Base-by-base conservation (phyloP, 176 grass and related monocot species). In the Pontederia paniculata region DNA sequence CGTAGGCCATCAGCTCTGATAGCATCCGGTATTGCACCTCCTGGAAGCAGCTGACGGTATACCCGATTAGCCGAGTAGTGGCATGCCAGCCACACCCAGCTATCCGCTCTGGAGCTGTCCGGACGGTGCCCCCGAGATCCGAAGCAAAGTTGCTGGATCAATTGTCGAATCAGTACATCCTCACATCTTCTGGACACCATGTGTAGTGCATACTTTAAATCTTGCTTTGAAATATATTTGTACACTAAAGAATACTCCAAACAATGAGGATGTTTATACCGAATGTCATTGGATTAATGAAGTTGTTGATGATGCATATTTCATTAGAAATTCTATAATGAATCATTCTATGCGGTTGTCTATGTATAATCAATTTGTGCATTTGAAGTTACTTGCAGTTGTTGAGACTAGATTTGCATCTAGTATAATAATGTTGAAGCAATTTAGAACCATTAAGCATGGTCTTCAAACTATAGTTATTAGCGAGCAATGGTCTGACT, bases 311-410 rank as follows among this genome's bases (percentile, higher is more conserved):
- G 23, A 60, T 53, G 52, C 60, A 48, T 3, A 52, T 5, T 56
- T 4, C 11, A 76, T 68, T 18, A 53, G 19, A 9, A 48, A 68
- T 60, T 68, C 60, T 42, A 58, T 76, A 23, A 48, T 44, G 45
- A 67, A 48, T 9, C 63, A 68, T 55, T 56, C 45, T 2, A 68
- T 60, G 25, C n/a, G 43, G 9, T 43, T 56, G 14, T 22, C 28
- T 41, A 20, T 75, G 25, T 52, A 23, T 23, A 76, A 69, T 44
- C 18, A 68, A 21, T 50, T 50, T 50, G 46, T 57, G 21, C 23
- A 52, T 45, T 53, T 76, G 43, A 76, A 76, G 66, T 48, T 76
- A 13, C 54, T 76, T 48, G 62, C 42, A n/a, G n/a, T 76, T 48
- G 54, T 2, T 9, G 23, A 60, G 4, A 76, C 46, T 28, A 3